Conservation (phyloP, 129 eudicot genomes). For the Flaveria bidentis region DNA sequence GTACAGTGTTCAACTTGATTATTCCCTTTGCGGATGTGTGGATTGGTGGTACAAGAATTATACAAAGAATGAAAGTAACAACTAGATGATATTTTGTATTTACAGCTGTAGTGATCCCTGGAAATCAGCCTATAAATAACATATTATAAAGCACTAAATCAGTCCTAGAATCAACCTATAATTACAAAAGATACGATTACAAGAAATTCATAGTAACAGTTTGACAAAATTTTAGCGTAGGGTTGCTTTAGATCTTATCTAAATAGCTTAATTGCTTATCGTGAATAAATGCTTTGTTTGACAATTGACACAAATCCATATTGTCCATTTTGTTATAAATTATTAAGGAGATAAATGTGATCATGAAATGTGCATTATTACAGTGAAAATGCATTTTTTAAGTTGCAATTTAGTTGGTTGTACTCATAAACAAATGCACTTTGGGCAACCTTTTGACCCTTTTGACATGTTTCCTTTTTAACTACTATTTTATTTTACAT, state of each 20-base stretch:
- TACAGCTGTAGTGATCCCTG: too few relatives aligned
- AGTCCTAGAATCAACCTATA: not conserved
- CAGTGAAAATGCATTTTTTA: not conserved
- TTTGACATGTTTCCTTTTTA: not conserved
- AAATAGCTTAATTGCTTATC: too few relatives aligned
- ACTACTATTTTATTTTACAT: not conserved
- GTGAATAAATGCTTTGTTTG: not conserved
- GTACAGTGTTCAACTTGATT: not conserved
- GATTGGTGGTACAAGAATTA: not conserved
- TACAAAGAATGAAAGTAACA: too few relatives aligned
- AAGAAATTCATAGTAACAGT: not conserved
- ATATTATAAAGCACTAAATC: too few relatives aligned
- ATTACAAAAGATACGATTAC: not conserved
- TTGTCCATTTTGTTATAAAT: not conserved
- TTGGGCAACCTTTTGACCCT: not conserved
- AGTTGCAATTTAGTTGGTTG: not conserved
- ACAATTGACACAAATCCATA: not conserved
- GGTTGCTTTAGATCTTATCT: too few relatives aligned
- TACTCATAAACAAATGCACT: not conserved
- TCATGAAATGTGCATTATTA: not conserved
- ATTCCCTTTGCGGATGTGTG: not conserved
- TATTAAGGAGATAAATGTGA: not conserved
- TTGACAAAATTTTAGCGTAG: not conserved
- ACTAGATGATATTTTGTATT: too few relatives aligned
- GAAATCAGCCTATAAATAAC: too few relatives aligned